Evolutionary conservation across 495 filamentous ascomycete species (phyloP), one percentile per base, ranked within the genome.

Genomic region (Pseudevernia furfuracea): DNA sequence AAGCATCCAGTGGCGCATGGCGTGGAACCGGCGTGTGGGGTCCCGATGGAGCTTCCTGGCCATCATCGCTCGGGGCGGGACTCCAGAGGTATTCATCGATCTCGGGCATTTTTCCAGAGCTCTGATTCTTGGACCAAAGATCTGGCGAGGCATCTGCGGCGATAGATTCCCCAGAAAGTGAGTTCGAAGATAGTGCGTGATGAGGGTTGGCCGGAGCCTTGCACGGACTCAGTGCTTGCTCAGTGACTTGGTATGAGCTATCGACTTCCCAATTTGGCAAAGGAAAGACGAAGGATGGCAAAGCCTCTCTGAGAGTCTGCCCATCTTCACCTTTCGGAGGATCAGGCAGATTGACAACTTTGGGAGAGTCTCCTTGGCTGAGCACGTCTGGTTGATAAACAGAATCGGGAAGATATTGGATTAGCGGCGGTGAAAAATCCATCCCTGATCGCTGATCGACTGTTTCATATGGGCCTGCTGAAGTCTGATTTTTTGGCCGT

Each of bases 61-160:
- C 38, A 34, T 39, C 32, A 25, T 61, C 63, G 30, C 58, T 61
- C 10, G 57, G 41, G 19, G 44, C 44, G 8, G 63, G 63, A 25
- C 58, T 61, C 55, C 41, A 65, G 30, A 49, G 44, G 19, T 34
- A 65, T 32, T 61, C 44, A 12, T 49, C 59, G 7, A 60, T 46
- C 48, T 48, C 28, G 11, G 41, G 25, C 9, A 1, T 60, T 48
- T 21, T 41, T 48, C 14, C 10, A 23, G 46, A 25, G 46, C n/a
- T 48, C 11, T 8, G 46, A 36, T 36, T 60, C 25, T 43, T 60
- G 41, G 59, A 60, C 23, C 0, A 10, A 48, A 23, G n/a, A 15
- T 32, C 28, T 53, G 14, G 25, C 17, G 49, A 53, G 49, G 49
- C 28, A 53, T 53, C 49, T 15, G 25, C 25, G 4, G 4, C 25